Evolutionary conservation across 805 yeast species (phyloP).

Genomic region (Saccharomycopsis amapae): DNA sequence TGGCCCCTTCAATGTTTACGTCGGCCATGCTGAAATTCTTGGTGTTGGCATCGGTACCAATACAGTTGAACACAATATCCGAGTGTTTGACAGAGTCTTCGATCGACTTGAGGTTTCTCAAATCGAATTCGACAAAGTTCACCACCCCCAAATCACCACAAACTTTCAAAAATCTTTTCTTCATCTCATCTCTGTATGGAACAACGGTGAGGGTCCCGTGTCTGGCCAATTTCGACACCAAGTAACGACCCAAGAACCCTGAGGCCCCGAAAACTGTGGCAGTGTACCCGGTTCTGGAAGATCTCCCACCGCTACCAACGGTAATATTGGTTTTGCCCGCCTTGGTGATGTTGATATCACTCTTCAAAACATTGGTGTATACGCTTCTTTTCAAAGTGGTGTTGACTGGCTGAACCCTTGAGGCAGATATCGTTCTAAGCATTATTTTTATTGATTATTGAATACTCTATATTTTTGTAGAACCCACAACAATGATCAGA

Average conservation of each 20-base stretch:
- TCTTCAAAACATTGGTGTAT: conserved; percentile 30
- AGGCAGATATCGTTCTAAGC: not conserved
- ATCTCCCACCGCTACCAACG: conserved; percentile 74
- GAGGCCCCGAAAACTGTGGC: conserved; percentile 84
- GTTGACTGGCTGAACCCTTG: not conserved
- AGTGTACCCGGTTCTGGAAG: conserved; percentile 81
- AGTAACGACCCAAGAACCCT: conserved; percentile 70
- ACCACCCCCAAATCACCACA: conserved; percentile 86
- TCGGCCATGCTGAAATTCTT: conserved; percentile 80
- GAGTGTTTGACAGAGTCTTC: conserved; percentile 73
- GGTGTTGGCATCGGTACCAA: conserved; percentile 70
- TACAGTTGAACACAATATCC: conserved; percentile 73
- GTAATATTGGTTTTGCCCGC: conserved; percentile 67
- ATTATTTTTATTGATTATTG: too few relatives aligned
- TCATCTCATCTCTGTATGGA: conserved; percentile 77
- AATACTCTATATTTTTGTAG: not conserved
- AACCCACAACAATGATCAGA: too few relatives aligned
- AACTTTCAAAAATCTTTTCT: conserved; percentile 70
- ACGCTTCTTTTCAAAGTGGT: conserved; percentile 25
- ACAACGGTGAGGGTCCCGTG: conserved; percentile 73
- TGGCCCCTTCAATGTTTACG: conserved; percentile 71
- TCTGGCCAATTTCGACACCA: conserved; percentile 66
- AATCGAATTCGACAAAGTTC: conserved; percentile 73
- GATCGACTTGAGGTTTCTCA: conserved; percentile 68
- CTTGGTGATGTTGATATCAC: conserved; percentile 65